phyloP scores from a whole-genome alignment of 805 yeast genomes.

The Candida railenensis region DNA sequence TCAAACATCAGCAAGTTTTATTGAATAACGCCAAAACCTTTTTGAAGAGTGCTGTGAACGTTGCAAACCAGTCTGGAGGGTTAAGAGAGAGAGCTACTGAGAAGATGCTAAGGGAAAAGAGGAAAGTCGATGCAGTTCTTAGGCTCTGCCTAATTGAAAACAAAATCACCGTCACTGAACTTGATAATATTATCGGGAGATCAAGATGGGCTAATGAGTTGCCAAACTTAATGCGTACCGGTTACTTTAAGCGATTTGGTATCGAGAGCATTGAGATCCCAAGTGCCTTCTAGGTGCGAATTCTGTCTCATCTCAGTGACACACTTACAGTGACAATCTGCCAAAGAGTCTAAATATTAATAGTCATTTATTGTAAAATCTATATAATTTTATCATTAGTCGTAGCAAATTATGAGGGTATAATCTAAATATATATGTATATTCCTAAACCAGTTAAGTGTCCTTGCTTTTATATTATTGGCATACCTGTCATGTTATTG shows the following conservation, averaged over 20 bases:
- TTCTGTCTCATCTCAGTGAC: too few relatives aligned
- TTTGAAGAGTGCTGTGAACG: slow-evolving; percentile 45
- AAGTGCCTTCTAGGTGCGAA: slow-evolving; percentile 3
- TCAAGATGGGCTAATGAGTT: slow-evolving; percentile 30
- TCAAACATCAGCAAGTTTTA: slow-evolving; percentile 28
- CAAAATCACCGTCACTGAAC: slow-evolving; percentile 26
- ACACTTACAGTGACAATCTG: too few relatives aligned
- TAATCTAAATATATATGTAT: background rate
- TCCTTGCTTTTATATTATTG: slow-evolving; percentile 12
- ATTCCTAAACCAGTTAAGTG: background rate
- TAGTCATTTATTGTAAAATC: background rate
- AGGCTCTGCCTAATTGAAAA: slow-evolving; percentile 47
- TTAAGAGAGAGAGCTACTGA: slow-evolving; percentile 47
- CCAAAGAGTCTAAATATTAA: background rate
- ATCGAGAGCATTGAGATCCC: slow-evolving; percentile 9
- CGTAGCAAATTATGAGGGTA: background rate
- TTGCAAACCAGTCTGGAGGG: slow-evolving; percentile 50
- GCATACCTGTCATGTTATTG: slow-evolving; percentile 34
- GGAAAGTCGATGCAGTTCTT: slow-evolving; percentile 43
- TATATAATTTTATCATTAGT: background rate
- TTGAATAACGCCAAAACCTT: slow-evolving; percentile 40
- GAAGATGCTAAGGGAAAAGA: slow-evolving; percentile 39
- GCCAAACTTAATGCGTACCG: slow-evolving; percentile 21
- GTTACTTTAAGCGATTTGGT: slow-evolving; percentile 24
- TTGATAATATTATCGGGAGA: slow-evolving; percentile 31